phyloP scores from a whole-genome alignment of 345 rosid species.

The Psidium friedrichsthalianum region DNA sequence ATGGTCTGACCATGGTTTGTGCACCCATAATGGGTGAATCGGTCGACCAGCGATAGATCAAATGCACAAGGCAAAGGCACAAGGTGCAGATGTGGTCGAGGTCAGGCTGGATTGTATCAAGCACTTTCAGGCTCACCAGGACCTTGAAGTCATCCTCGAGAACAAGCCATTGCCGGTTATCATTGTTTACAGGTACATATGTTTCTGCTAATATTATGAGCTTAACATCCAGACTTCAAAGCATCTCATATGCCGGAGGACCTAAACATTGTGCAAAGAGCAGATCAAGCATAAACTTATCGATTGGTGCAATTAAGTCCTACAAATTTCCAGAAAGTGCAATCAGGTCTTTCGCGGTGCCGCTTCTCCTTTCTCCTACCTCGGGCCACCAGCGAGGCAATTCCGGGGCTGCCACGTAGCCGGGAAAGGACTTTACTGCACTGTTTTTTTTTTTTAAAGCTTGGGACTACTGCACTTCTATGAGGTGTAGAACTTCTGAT shows the following conservation, averaged over 20 bases:
- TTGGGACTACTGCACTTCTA: background rate
- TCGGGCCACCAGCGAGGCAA: background rate
- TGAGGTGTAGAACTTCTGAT: background rate
- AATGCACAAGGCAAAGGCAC: slow-evolving; percentile 20
- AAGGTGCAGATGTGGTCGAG: slow-evolving; percentile 47
- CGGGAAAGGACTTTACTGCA: background rate
- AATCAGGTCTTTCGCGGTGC: background rate
- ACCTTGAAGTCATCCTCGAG: slow-evolving; percentile 29
- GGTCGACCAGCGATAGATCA: slow-evolving; percentile 1
- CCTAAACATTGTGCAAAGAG: background rate
- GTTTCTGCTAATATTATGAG: background rate
- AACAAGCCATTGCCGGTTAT: slow-evolving; percentile 37
- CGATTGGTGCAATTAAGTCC: background rate
- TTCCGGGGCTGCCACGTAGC: background rate
- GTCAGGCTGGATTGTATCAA: slow-evolving; percentile 34
- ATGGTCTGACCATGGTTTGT: background rate
- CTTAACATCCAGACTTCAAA: background rate
- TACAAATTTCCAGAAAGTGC: background rate
- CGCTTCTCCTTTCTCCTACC: background rate
- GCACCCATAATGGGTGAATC: slow-evolving; percentile 4
- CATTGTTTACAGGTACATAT: slow-evolving; percentile 25
- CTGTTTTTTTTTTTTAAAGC: too few relatives aligned
- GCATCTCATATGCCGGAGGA: background rate
- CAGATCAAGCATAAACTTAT: background rate
- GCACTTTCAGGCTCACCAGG: slow-evolving; percentile 23